These are phyloP conservation scores for Amanita fuliginea DNA, from an alignment of 768 basidiomycete genomes.

Conservation along the genomic window DNA sequence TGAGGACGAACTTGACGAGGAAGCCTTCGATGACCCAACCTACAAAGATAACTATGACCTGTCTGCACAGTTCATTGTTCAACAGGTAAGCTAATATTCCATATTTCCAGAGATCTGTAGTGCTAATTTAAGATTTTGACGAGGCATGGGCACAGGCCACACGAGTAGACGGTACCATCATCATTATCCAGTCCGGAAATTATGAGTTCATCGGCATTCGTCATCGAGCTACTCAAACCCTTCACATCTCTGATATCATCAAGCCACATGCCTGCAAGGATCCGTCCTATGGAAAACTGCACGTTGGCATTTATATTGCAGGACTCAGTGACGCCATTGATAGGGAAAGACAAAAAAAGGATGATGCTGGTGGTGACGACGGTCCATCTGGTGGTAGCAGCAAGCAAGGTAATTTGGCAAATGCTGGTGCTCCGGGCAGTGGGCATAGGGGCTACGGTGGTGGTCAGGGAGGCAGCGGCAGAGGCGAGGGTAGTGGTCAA, in stretches of 20 bases:
- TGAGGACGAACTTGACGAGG: too few species aligned
- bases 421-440: background rate
- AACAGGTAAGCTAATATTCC: constrained; percentile 9
- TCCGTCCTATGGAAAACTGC: too few species aligned
- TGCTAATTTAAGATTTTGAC: constrained; percentile 2
- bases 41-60: constrained; percentile 8
- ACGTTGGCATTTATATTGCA: too few species aligned
- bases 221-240: too few species aligned
- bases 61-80: constrained; percentile 8
- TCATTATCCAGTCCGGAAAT: too few species aligned
- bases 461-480: too few species aligned
- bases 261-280: too few species aligned
- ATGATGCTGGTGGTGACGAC: background rate
- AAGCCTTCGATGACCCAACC: constrained; percentile 5
- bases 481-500: too few species aligned
- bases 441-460: background rate
- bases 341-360: background rate
- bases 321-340: constrained; percentile 6
- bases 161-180: background rate
- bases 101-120: constrained; percentile 4
- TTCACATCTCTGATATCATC: too few species aligned
- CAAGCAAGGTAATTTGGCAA: too few species aligned
- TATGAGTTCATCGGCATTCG: too few species aligned
- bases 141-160: constrained; percentile 12
- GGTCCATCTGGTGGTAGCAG: background rate